A percentile compares a stretch with the other conserved stretches of the same genome.
These are phyloP conservation scores for Talaromyces nanjingensis DNA, from an alignment of 495 filamentous ascomycete species.

Conservation along the genomic window DNA sequence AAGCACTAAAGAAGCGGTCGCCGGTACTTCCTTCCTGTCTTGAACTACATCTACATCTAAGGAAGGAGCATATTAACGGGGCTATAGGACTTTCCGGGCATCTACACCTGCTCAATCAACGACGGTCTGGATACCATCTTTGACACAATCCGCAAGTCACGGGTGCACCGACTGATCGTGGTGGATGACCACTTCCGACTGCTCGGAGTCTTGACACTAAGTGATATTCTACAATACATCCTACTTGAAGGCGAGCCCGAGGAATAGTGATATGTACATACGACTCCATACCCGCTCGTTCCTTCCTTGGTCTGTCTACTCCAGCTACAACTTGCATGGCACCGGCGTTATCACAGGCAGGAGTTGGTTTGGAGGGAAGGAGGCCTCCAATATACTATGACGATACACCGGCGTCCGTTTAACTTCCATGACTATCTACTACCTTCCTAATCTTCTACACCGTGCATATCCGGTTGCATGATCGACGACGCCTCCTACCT, in stretches of 20 bases:
- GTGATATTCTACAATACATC: slow-evolving; percentile 94
- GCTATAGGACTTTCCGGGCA: slow-evolving; percentile 78
- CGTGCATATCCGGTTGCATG: background rate
- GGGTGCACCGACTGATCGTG: slow-evolving; percentile 87
- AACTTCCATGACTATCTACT: background rate
- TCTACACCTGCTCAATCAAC: slow-evolving; percentile 90
- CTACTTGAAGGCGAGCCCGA: slow-evolving; percentile 78
- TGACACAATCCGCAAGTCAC: slow-evolving; percentile 88
- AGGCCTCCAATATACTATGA: background rate
- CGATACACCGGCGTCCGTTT: background rate
- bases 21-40: slow-evolving; percentile 42
- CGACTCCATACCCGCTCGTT: background rate
- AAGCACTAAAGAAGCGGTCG: slow-evolving; percentile 79
- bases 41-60: background rate
- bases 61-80: background rate
- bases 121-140: slow-evolving; percentile 94
- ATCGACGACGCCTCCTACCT: background rate
- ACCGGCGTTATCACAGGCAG: background rate
- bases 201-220: slow-evolving; percentile 85
- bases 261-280: slow-evolving; percentile 17
- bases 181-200: slow-evolving; percentile 82
- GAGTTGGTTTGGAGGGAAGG: background rate
- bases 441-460: background rate
- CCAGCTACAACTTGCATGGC: background rate
- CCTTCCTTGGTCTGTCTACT: background rate